phyloP scores from a whole-genome alignment of 768 basidiomycete species.

The Fibroporia radiculosa region DNA sequence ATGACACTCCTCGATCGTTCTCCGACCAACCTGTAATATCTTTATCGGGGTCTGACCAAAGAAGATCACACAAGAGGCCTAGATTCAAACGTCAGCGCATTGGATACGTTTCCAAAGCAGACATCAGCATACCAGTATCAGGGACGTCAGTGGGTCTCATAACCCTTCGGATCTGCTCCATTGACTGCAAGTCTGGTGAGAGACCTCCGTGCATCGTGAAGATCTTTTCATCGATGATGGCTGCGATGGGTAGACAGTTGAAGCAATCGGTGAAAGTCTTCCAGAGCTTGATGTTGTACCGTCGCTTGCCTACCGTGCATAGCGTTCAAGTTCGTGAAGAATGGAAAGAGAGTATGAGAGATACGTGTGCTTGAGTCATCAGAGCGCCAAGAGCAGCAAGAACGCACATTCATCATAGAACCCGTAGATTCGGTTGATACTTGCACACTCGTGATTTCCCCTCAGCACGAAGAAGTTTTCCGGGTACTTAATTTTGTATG shows the following conservation, averaged over 20 bases:
- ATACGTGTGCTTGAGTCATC: slow-evolving; percentile 5
- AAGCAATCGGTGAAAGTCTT: slow-evolving; percentile 99
- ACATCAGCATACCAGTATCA: slow-evolving; percentile 69
- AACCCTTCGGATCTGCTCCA: slow-evolving; percentile 99
- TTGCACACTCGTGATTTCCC: slow-evolving; percentile 98
- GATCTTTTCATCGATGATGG: slow-evolving; percentile 99
- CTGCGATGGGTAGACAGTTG: slow-evolving; percentile 98
- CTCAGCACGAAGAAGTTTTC: slow-evolving; percentile 99
- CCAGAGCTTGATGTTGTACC: slow-evolving; percentile 99
- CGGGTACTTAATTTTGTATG: slow-evolving; percentile 99
- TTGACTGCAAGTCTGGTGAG: slow-evolving; percentile 94
- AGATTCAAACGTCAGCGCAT: slow-evolving; percentile 5
- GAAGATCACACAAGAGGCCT: slow-evolving; percentile 91
- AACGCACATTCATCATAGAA: slow-evolving; percentile 98
- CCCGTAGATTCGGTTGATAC: slow-evolving; percentile 99
- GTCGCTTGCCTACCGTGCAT: slow-evolving; percentile 79
- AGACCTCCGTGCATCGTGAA: slow-evolving; percentile 99
- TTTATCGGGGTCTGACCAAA: slow-evolving; percentile 99
- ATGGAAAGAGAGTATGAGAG: neutral
- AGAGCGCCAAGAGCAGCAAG: slow-evolving; percentile 1
- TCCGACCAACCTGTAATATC: slow-evolving; percentile 99
- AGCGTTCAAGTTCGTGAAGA: neutral
- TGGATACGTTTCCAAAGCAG: neutral
- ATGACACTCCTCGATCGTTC: slow-evolving; percentile 97
- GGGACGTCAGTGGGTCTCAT: slow-evolving; percentile 99